Evolutionary conservation across 2,329 filamentous ascomycete genomes (phyloP).

Genomic region (Botrytis paeoniae): DNA sequence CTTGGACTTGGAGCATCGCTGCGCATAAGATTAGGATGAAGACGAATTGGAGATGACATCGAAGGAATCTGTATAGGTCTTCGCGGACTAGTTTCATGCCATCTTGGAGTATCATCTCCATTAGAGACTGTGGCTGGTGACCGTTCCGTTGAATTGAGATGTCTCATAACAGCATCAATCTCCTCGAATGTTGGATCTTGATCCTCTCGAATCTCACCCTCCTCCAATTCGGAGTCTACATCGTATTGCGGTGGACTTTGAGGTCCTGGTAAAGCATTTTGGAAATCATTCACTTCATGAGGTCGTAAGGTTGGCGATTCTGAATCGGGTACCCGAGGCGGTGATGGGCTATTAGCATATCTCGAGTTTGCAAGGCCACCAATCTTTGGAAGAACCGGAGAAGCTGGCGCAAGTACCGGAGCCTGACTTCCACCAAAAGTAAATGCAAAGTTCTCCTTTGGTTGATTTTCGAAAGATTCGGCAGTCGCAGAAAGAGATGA

Average conservation of each 20-base stretch:
- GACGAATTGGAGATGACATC: conserved; percentile 51
- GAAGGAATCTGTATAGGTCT: conserved; percentile 42
- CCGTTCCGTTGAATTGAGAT: conserved; percentile 71
- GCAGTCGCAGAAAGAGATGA: conserved; percentile 68
- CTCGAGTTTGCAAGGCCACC: conserved; percentile 32
- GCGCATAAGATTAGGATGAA: conserved; percentile 53
- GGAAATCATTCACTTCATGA: conserved; percentile 31
- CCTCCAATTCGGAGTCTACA: conserved; percentile 21
- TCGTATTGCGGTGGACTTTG: conserved; percentile 24
- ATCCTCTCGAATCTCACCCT: conserved; percentile 21
- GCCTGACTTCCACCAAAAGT: conserved; percentile 27
- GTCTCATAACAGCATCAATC: conserved; percentile 89
- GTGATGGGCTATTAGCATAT: conserved; percentile 35
- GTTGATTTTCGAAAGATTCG: conserved; percentile 56
- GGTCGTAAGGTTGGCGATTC: conserved; percentile 22
- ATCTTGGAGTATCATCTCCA: conserved; percentile 41
- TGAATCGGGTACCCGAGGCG: conserved; percentile 25
- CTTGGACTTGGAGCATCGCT: conserved; percentile 74
- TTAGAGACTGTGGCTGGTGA: conserved; percentile 42
- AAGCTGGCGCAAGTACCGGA: conserved; percentile 15
- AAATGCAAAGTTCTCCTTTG: conserved; percentile 31
- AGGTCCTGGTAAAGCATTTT: conserved; percentile 31
- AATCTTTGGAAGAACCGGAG: conserved; percentile 8
- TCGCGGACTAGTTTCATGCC: conserved; percentile 46
- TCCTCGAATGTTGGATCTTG: conserved; percentile 63